Evolutionary conservation across 1,139 yeast species (phyloP).

Genomic region (Groenewaldozyma sp.): DNA sequence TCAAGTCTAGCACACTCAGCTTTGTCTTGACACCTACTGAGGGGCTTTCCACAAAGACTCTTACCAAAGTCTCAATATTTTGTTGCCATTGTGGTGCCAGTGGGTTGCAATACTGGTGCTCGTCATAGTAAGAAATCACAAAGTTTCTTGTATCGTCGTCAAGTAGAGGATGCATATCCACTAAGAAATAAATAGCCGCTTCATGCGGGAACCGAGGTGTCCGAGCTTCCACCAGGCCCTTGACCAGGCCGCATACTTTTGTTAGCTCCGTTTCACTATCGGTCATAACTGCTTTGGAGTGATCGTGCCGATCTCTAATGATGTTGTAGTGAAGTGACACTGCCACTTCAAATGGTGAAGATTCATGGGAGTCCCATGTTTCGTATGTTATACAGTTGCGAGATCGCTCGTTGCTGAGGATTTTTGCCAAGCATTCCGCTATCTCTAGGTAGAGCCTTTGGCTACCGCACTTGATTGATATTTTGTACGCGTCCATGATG

Average conservation of each 20-base stretch:
- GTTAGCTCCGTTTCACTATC: constrained; percentile 20
- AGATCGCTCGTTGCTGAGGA: constrained; percentile 18
- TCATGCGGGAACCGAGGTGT: constrained; percentile 38
- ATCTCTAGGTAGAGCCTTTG: constrained; percentile 24
- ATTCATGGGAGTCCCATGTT: constrained; percentile 40
- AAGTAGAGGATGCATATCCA: constrained; percentile 33
- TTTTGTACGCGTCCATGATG: constrained; percentile 20
- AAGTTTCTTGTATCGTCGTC: constrained; percentile 34
- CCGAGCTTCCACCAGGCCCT: constrained; percentile 11
- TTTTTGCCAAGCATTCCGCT: constrained; percentile 18
- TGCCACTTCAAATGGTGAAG: constrained; percentile 36
- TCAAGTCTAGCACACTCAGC: constrained; percentile 34
- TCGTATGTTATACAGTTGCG: constrained; percentile 28
- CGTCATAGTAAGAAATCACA: constrained; percentile 40
- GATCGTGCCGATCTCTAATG: constrained; percentile 2
- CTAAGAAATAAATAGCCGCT: constrained; percentile 37
- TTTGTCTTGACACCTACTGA: constrained; percentile 32
- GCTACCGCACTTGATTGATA: constrained; percentile 21
- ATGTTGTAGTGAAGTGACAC: constrained; percentile 7
- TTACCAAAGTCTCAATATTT: constrained; percentile 39
- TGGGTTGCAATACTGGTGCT: constrained; percentile 47
- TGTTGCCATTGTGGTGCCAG: constrained; percentile 46
- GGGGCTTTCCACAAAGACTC: constrained; percentile 37
- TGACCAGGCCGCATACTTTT: constrained; percentile 7
- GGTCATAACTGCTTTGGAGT: constrained; percentile 11